phyloP scores from a whole-genome alignment of 78 protist species.

The Dictyostelium purpureum region DNA sequence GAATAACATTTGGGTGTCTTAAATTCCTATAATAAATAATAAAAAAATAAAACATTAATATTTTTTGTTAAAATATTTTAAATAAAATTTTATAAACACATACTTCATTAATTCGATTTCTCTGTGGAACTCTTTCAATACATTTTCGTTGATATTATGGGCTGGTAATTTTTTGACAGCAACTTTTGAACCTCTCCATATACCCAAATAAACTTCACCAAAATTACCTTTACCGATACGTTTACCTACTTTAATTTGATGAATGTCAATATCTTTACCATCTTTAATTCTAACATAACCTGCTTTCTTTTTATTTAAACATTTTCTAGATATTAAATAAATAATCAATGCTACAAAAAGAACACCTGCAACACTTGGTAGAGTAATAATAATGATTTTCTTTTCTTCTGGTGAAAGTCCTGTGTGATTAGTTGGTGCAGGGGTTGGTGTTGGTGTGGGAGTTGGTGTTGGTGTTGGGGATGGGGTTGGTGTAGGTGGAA shows the following conservation, averaged over 20 bases:
- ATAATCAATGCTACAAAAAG: background rate
- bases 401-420: background rate
- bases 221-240: slow-evolving; percentile 80
- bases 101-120: slow-evolving; percentile 73
- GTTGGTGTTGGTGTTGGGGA: background rate
- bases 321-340: slow-evolving; percentile 1
- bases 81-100: background rate
- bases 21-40: slow-evolving; percentile 25
- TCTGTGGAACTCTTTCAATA: slow-evolving; percentile 68
- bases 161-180: slow-evolving; percentile 85
- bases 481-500: background rate
- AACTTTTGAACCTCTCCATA: slow-evolving; percentile 71
- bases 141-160: slow-evolving; percentile 39
- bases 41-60: background rate
- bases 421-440: background rate
- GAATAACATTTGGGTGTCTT: slow-evolving; percentile 84
- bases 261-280: slow-evolving; percentile 55
- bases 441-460: background rate
- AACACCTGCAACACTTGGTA: slow-evolving; percentile 15
- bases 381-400: slow-evolving; percentile 12
- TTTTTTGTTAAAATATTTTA: background rate
- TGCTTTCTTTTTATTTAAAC: background rate
- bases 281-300: slow-evolving; percentile 10
- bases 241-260: slow-evolving; percentile 44
- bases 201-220: slow-evolving; percentile 76